Conservation (phyloP, 1,284 basidiomycete genomes). For the Sporisorium sorghi region DNA sequence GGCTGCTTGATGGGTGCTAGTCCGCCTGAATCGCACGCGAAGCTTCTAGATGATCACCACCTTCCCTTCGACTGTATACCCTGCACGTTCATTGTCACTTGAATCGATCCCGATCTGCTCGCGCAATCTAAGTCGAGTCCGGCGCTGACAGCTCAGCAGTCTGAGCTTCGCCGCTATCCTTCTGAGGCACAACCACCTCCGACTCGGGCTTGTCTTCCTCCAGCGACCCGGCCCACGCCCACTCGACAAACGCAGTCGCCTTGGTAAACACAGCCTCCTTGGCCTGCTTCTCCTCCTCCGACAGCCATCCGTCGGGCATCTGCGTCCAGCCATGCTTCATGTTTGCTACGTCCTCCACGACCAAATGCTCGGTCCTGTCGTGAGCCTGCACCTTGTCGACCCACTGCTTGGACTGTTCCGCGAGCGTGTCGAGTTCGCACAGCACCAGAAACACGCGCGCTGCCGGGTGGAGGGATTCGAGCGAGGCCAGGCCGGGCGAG, state of each 20-base stretch:
- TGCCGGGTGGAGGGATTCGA: constrained; percentile 46
- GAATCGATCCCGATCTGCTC: no score
- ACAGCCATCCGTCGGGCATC: constrained; percentile 53
- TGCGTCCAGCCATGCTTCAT: constrained; percentile 55
- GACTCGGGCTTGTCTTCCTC: constrained; percentile 24
- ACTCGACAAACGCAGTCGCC: constrained; percentile 37
- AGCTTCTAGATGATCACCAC: no score
- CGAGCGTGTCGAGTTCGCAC: constrained; percentile 49
- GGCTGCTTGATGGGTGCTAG: not conserved
- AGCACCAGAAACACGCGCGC: constrained; percentile 52
- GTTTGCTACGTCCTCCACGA: constrained; percentile 41
- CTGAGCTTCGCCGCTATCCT: constrained; percentile 16
- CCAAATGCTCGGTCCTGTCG: constrained; percentile 34
- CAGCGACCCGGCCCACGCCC: constrained; percentile 37
- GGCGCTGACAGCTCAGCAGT: constrained; percentile 8
- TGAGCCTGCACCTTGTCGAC: constrained; percentile 42
- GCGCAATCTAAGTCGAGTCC: no score
- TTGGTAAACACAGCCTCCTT: constrained; percentile 36
- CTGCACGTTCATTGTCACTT: not conserved
- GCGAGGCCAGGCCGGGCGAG: constrained; percentile 52
- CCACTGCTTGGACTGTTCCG: constrained; percentile 56
- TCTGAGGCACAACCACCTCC: constrained; percentile 28
- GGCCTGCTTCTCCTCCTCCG: constrained; percentile 28
- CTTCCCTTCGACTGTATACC: constrained; percentile 7
- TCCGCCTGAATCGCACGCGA: no score